Conservation (phyloP, 768 basidiomycete species). For the Mycena maculata region DNA sequence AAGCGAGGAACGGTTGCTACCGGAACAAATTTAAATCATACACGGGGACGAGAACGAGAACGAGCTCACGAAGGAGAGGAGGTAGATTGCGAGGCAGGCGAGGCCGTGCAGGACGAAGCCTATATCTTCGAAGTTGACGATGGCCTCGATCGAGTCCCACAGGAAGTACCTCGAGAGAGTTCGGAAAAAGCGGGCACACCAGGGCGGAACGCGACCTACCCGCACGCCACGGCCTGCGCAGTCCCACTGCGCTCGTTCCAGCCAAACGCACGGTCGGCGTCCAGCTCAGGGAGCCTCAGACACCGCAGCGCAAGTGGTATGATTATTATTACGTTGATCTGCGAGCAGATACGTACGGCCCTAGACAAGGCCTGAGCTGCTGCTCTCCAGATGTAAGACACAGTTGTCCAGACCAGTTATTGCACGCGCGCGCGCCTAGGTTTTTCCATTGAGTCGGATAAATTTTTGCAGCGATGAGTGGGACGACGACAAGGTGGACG, state of each 20-base stretch:
- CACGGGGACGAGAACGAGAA: conserved; percentile 16
- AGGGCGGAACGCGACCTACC: conserved; percentile 50
- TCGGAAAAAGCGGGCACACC: conserved; percentile 13
- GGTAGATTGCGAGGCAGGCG: conserved; percentile 73
- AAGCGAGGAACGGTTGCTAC: conserved; percentile 81
- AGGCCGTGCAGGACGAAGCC: conserved; percentile 85
- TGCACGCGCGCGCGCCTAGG: conserved; percentile 58
- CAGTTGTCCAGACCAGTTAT: conserved; percentile 65
- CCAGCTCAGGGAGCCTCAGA: conserved; percentile 59
- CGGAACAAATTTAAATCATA: not conserved
- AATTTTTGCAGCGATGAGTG: conserved; percentile 58
- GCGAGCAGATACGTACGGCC: conserved; percentile 78
- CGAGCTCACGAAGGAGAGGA: conserved; percentile 73
- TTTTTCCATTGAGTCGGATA: conserved; percentile 64
- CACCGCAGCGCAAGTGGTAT: conserved; percentile 71
- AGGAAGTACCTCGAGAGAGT: conserved; percentile 70
- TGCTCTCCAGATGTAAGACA: conserved; percentile 1
- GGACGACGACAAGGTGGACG: conserved; percentile 70
- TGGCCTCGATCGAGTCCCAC: conserved; percentile 84
- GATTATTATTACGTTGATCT: conserved; percentile 76
- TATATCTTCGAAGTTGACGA: conserved; percentile 73
- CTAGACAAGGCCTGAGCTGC: conserved; percentile 48
- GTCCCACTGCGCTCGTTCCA: conserved; percentile 71
- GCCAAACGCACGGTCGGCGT: conserved; percentile 78
- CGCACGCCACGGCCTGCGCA: conserved; percentile 75